phyloP scores from a whole-genome alignment of 495 filamentous ascomycete genomes.

The Stereocaulon alpinum region DNA sequence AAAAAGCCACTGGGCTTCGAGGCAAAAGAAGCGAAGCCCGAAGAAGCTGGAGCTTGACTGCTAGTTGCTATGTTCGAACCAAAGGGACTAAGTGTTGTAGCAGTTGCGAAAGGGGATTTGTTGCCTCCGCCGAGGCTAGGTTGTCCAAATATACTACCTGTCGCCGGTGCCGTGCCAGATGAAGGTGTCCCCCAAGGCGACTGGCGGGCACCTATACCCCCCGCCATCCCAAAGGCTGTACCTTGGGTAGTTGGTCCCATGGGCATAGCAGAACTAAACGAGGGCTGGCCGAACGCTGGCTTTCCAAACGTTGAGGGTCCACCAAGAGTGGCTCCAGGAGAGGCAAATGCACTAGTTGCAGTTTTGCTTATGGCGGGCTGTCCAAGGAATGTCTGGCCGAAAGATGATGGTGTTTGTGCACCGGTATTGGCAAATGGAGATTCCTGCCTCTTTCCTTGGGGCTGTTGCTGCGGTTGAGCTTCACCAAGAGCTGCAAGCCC shows the following conservation, averaged over 20 bases:
- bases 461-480: conserved; percentile 28
- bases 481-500: conserved; percentile 46
- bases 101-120: conserved; percentile 22
- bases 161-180: conserved; percentile 17
- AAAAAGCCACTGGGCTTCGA: conserved; percentile 44
- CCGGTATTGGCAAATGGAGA: conserved; percentile 23
- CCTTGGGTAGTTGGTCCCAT: conserved; percentile 24
- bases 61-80: conserved; percentile 4
- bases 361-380: conserved; percentile 6
- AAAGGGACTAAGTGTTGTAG: conserved; percentile 2
- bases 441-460: conserved; percentile 23
- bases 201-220: conserved; percentile 27
- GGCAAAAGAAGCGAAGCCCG: conserved; percentile 53
- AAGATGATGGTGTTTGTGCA: conserved; percentile 22
- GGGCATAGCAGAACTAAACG: conserved; percentile 40
- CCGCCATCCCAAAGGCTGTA: conserved; percentile 45
- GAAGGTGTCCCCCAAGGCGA: conserved; percentile 35
- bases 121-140: conserved; percentile 17
- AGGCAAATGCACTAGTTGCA: conserved; percentile 11
- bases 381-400: conserved; percentile 29
- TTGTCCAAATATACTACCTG: conserved; percentile 27
- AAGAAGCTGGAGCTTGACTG: conserved; percentile 21
- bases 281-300: conserved; percentile 34
- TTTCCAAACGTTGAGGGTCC: conserved; percentile 25
- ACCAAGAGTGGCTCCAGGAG: conserved; percentile 27